These are phyloP conservation scores for Sphaerostilbella broomeana DNA, from an alignment of 2,329 filamentous ascomycete species.

Conservation along the genomic window DNA sequence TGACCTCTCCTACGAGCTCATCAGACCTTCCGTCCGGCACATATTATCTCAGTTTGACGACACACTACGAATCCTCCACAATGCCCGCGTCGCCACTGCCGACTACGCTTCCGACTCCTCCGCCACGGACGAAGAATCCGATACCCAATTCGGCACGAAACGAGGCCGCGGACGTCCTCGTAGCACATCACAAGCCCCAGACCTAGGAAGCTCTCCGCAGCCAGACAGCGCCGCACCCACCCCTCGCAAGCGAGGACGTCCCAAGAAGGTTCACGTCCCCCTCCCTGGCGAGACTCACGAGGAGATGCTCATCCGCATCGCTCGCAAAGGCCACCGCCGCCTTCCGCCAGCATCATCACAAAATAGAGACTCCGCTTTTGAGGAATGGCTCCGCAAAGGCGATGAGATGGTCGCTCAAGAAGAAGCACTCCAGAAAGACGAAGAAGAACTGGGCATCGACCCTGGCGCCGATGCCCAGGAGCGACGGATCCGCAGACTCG, in stretches of 20 bases:
- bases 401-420: constrained; percentile 20
- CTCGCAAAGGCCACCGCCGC: constrained; percentile 32
- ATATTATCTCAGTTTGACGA: constrained; percentile 63
- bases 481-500: constrained; percentile 30
- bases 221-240: constrained; percentile 11
- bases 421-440: constrained; percentile 7
- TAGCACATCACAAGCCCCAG: constrained; percentile 7
- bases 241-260: constrained; percentile 30
- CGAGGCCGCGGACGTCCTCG: constrained; percentile 24
- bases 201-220: constrained; percentile 1
- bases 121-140: constrained; percentile 32
- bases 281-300: constrained; percentile 39
- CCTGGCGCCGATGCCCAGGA: constrained; percentile 18
- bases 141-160: constrained; percentile 21
- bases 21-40: constrained; percentile 64
- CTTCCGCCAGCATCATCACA: constrained; percentile 21
- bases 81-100: constrained; percentile 48
- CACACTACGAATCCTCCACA: constrained; percentile 64
- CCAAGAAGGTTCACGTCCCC: constrained; percentile 33
- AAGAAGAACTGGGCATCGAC: constrained; percentile 15
- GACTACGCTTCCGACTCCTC: constrained; percentile 35
- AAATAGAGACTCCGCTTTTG: constrained; percentile 27
- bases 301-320: constrained; percentile 42
- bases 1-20: constrained; percentile 54
- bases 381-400: constrained; percentile 28